Percentiles rank a stretch among this genome's conserved stretches.
Evolutionary conservation across 345 rosid genomes (phyloP).

Genomic region (Lumnitzera littorea): DNA sequence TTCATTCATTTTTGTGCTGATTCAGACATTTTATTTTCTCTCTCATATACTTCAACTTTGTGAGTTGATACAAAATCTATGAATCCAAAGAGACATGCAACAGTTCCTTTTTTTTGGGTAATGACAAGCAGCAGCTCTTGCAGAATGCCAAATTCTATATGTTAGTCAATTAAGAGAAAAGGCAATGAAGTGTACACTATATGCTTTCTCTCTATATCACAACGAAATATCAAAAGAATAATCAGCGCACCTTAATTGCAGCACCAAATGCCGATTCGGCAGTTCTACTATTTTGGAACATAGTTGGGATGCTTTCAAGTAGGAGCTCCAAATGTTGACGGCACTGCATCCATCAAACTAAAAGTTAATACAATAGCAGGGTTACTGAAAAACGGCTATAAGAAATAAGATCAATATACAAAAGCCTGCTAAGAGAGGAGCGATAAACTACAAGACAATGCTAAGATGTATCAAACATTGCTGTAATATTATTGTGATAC

Average conservation of each 20-base stretch:
- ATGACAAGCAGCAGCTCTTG: too few species aligned
- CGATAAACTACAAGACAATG: background rate
- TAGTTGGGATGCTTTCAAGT: conserved; percentile 89
- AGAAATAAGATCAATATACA: background rate
- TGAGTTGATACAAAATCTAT: too few species aligned
- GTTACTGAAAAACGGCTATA: too few species aligned
- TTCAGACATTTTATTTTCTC: too few species aligned
- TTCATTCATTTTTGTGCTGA: too few species aligned
- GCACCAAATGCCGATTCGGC: conserved; percentile 99
- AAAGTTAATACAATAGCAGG: background rate
- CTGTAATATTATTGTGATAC: conserved; percentile 11
- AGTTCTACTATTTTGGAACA: conserved; percentile 79
- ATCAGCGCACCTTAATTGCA: conserved; percentile 69
- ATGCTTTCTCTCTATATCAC: too few species aligned
- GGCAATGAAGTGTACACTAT: too few species aligned
- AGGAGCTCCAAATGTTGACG: conserved; percentile 89
- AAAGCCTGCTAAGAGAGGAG: background rate
- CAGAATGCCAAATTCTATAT: too few species aligned
- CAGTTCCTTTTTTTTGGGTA: too few species aligned
- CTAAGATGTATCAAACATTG: conserved; percentile 1
- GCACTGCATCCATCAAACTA: conserved; percentile 46
- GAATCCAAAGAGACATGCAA: too few species aligned
- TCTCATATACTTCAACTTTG: too few species aligned
- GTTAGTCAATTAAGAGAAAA: too few species aligned
- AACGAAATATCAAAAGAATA: conserved; percentile 1